These are phyloP conservation scores for Rubia tinctorum DNA, from an alignment of 305 asterid species.

Conservation along the genomic window DNA sequence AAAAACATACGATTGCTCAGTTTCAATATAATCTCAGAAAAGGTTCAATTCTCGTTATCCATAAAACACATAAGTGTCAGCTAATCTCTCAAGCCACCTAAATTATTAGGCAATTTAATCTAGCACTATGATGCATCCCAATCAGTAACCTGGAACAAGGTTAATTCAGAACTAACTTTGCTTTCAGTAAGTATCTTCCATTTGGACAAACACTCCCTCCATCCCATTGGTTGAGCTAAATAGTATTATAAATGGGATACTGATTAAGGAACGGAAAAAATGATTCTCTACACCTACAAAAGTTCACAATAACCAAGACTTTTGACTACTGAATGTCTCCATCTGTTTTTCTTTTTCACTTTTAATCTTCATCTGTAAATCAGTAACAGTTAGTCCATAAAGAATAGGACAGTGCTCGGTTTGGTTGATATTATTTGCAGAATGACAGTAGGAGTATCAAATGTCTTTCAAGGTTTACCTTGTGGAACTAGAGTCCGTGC, in stretches of 20 bases:
- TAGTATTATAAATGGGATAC: background rate
- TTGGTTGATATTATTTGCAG: background rate
- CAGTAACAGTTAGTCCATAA: background rate
- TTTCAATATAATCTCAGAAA: background rate
- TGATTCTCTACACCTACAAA: constrained; percentile 1
- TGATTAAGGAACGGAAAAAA: background rate
- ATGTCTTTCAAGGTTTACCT: constrained; percentile 36
- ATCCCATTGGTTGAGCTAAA: background rate
- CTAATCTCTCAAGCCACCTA: constrained; percentile 2
- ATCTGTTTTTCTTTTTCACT: constrained; percentile 20
- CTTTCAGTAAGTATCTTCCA: background rate
- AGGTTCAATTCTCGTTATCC: background rate
- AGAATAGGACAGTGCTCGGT: background rate
- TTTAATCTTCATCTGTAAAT: constrained; percentile 2
- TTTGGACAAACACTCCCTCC: background rate
- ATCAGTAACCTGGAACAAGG: background rate
- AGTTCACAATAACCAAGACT: background rate
- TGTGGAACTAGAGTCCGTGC: constrained; percentile 83
- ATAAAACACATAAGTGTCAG: background rate
- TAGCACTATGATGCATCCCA: background rate
- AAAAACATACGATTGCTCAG: background rate
- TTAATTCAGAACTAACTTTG: background rate
- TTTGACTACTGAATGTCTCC: background rate
- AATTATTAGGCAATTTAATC: constrained; percentile 44
- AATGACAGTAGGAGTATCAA: background rate